These are phyloP conservation scores for Nicotiana undulata DNA, from an alignment of 257 asterid species.

Conservation along the genomic window DNA sequence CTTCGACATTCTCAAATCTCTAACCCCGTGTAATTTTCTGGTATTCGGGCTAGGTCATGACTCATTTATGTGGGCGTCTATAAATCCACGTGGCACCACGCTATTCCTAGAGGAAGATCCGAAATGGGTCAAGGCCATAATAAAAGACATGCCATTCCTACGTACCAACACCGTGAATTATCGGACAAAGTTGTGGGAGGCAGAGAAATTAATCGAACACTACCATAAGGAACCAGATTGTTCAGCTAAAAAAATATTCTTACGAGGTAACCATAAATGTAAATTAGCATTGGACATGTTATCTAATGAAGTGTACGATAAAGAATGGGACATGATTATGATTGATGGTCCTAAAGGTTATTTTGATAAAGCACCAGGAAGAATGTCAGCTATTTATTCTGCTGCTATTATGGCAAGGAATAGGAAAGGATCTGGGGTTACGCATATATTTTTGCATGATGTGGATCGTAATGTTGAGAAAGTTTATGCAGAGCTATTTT, in stretches of 20 bases:
- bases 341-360: constrained; percentile 88
- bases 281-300: constrained; percentile 66
- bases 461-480: constrained; percentile 78
- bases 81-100: constrained; percentile 66
- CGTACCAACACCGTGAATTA: constrained; percentile 48
- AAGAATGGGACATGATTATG: constrained; percentile 89
- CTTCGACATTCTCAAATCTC: constrained; percentile 29
- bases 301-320: constrained; percentile 54
- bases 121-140: constrained; percentile 51
- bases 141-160: constrained; percentile 48
- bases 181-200: constrained; percentile 52
- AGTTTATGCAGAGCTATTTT: constrained; percentile 51
- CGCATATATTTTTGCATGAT: constrained; percentile 78
- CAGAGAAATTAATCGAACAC: constrained; percentile 43
- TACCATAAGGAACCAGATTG: constrained; percentile 45
- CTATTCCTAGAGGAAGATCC: constrained; percentile 82
- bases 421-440: constrained; percentile 51
- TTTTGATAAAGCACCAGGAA: constrained; percentile 70
- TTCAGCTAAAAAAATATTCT: constrained; percentile 32
- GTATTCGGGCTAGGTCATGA: constrained; percentile 85
- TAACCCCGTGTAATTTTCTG: constrained; percentile 51
- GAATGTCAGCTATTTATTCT: constrained; percentile 90
- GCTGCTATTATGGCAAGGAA: constrained; percentile 87
- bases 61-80: constrained; percentile 78
- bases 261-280: constrained; percentile 64